Base-by-base conservation (phyloP, 139 green algal species). In the Haematococcus lacustris region DNA sequence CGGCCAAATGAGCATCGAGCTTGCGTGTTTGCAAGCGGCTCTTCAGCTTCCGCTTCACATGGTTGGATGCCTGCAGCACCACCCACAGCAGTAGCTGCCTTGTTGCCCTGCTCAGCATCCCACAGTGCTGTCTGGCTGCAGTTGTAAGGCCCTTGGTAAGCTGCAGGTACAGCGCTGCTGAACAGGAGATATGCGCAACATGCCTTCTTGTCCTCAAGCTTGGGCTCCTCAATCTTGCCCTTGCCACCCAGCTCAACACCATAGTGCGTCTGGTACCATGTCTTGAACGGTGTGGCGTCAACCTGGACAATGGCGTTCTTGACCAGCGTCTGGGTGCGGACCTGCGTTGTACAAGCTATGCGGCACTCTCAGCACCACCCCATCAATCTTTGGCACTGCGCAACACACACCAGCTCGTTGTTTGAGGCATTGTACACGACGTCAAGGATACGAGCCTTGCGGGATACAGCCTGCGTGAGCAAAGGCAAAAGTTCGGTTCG, bases 371-470 rank as follows among this genome's bases (percentile, higher is more conserved):
- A 43, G 7, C 57, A 65, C 28, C 57, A 21, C 13, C 57, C 26
- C 5, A n/a, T 43, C 40, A 3, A 23, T 39, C 61, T 23, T 7
- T 38, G 37, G 43, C 53, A 63, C 57, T 78, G 79, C n/a, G n/a
- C n/a, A n/a, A n/a, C n/a, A n/a, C n/a, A n/a, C 77, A 98, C 94
- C 83, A 99, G 85, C 88, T 99, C 95, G 87, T 99, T 99, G 90
- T 98, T 98, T 77, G 93, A 97, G 33, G 95, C 91, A 84, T 99
- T 98, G 94, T 99, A 99, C 38, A 81, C 75, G 35, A 99, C 95
- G 71, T 98, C 93, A 83, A 99, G 73, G 65, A 99, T 88, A 81
- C 95, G 94, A 4, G 88, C 87, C 89, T 98, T 98, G 80, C 93
- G 85, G 50, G 95, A 94, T 35, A 94, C 82, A 64, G 91, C 87